These are phyloP conservation scores for Thecaphora thlaspeos DNA, from an alignment of 1,284 basidiomycete species.

Conservation along the genomic window DNA sequence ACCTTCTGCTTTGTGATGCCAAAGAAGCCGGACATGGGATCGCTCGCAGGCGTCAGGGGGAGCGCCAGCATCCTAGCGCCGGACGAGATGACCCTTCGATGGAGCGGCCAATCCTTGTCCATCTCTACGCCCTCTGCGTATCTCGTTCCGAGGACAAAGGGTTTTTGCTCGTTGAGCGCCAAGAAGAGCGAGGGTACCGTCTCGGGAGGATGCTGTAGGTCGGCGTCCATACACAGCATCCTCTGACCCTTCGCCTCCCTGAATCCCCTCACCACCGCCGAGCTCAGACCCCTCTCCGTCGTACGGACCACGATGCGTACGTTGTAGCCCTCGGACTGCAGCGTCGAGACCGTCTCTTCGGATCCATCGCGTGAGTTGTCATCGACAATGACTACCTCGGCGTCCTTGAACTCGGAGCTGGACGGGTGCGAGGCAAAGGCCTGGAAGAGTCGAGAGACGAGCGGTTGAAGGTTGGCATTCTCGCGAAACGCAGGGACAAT, in stretches of 20 bases:
- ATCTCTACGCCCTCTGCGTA: constrained; percentile 61
- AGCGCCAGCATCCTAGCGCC: constrained; percentile 61
- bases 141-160: constrained; percentile 61
- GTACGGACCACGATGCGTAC: constrained; percentile 61
- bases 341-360: constrained; percentile 14
- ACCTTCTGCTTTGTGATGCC: constrained; percentile 59
- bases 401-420: constrained; percentile 10
- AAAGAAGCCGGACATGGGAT: constrained; percentile 63
- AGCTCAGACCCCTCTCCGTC: constrained; percentile 60
- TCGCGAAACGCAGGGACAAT: constrained; percentile 32
- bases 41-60: constrained; percentile 60
- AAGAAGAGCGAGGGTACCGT: constrained; percentile 59
- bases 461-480: constrained; percentile 55
- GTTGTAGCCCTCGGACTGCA: constrained; percentile 58
- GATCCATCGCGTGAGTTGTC: constrained; percentile 36
- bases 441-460: constrained; percentile 60
- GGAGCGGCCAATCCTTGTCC: constrained; percentile 62
- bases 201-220: constrained; percentile 62
- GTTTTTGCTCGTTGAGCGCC: constrained; percentile 54
- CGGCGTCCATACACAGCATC: constrained; percentile 63
- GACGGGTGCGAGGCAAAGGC: constrained; percentile 16
- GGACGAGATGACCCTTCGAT: constrained; percentile 61
- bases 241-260: constrained; percentile 60
- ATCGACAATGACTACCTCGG: constrained; percentile 32
- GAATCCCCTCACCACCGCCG: constrained; percentile 62